Base-by-base conservation (phyloP, 768 basidiomycete species). In the Sporobolomyces phaffii region DNA sequence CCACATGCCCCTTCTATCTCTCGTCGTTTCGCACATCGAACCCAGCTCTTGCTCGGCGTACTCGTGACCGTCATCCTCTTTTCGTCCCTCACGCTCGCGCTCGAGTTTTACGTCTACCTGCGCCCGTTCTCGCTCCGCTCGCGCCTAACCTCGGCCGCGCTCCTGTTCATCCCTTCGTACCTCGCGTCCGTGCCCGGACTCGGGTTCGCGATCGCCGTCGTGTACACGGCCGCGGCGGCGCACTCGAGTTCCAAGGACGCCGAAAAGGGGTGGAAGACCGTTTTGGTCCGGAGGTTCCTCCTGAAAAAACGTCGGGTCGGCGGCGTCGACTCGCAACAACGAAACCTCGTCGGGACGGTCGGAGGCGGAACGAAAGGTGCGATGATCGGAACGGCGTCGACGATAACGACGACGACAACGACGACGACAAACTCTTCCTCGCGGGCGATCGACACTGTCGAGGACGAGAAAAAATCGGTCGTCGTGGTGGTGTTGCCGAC, bases 151-250 rank as follows among this genome's bases (percentile, higher is more conserved):
- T 36, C 52, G 13, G n/a, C n/a, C 34, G 38, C 52, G 11, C 36
- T 41, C 36, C 52, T 54, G 36, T 54, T 54, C 52, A n/a, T 54
- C n/a, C 52, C 52, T 18, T 38, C 7, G 36, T 54, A 54, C 36
- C 34, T 54, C 13, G 38, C 52, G n/a, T 22, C 36, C 5, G 2
- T 54, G 13, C 52, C 52, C 9, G 52, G 14, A 6, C 36, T 54
- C 38, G 11, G 22, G 22, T 54, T 18, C 52, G 36, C 6, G 2
- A 54, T 54, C 34, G 52, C 36, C 11, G n/a, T 41, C 18, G 6
- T 41, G 22, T 54, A 54, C 52, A 54, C 7, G 9, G 52, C 52
- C 13, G 4, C 38, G 36, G 28, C n/a, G 8, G 52, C 52, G 5
- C 36, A 40, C 17, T 40, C 36, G 8, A 24, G 18, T 22, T 38